These are phyloP conservation scores for Cronartium quercuum DNA, from an alignment of 1,284 basidiomycete species.

Conservation along the genomic window DNA sequence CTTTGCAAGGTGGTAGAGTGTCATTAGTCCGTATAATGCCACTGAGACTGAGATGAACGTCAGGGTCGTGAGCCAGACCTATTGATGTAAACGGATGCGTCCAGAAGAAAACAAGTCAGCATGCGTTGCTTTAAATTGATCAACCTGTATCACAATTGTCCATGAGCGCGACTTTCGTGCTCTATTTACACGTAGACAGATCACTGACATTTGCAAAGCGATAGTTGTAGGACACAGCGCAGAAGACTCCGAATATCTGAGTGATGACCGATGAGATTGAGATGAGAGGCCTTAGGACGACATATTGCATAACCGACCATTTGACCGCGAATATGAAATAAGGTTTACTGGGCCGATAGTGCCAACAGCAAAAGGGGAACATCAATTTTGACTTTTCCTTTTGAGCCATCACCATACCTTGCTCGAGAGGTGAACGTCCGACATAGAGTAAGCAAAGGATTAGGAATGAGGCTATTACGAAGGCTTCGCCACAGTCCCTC, in stretches of 20 bases:
- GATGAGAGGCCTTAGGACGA: slow-evolving; percentile 41
- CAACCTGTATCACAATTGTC: slow-evolving; percentile 14
- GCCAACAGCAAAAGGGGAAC: slow-evolving; percentile 57
- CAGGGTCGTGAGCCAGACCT: slow-evolving; percentile 19
- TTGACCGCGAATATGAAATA: slow-evolving; percentile 43
- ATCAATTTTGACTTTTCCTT: slow-evolving; percentile 74
- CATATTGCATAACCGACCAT: slow-evolving; percentile 42
- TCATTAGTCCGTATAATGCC: slow-evolving; percentile 42
- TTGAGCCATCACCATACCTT: slow-evolving; percentile 59
- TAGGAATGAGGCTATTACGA: slow-evolving; percentile 57
- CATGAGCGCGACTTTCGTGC: background rate
- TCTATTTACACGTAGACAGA: too few relatives aligned
- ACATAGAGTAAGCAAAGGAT: slow-evolving; percentile 78
- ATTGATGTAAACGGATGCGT: background rate
- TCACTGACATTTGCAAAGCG: slow-evolving; percentile 42
- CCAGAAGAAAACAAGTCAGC: background rate
- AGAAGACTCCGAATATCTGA: slow-evolving; percentile 41
- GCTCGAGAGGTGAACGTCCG: slow-evolving; percentile 60
- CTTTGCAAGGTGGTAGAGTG: slow-evolving; percentile 70
- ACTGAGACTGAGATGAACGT: slow-evolving; percentile 48
- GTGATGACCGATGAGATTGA: slow-evolving; percentile 41
- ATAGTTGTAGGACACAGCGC: slow-evolving; percentile 38
- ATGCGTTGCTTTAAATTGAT: background rate
- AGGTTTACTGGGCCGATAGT: slow-evolving; percentile 42
- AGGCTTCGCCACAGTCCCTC: slow-evolving; percentile 54